Evolutionary conservation across 495 filamentous ascomycete species (phyloP), one percentile per base, ranked within the genome.

Genomic region (Penicillium roqueforti): DNA sequence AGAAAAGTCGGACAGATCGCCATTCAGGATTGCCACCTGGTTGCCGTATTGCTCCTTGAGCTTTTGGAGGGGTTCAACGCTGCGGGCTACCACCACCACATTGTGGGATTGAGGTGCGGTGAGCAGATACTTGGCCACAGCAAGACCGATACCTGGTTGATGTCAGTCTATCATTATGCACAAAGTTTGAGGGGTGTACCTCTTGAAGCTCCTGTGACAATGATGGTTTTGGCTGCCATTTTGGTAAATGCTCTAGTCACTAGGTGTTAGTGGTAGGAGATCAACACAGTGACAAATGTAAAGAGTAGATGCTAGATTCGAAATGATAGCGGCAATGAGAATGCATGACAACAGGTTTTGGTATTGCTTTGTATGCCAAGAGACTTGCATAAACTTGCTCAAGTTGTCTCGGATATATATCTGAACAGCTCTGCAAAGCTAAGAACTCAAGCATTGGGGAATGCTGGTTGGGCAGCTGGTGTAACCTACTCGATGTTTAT

Each of bases 61-160:
- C 31, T 77, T 68, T 56, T 87, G 77, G 45, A 98, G 77, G 29
- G 82, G 78, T 31, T 78, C 77, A 38, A 78, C 67, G 55, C 79
- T 88, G 52, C 93, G 84, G 13, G 93, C 87, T 26, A 92, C 75
- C 5, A 89, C 74, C 37, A 96, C 81, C 18, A 96, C 77, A 42
- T 87, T 88, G 73, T 89, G 83, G 0, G 75, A 73, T 50, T 73
- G 67, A 6, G 71, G 63, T 9, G 78, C 66, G n/a, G 75, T 57
- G 47, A 97, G 81, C 31, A 98, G 81, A 61, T 83, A 79, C 57
- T 87, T 76, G 26, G 87, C 80, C 23, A 92, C 81, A 9, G 89
- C 89, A 20, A 87, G 80, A 43, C 93, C 93, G 55, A 97, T 87
- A 32, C 93, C 92, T 76, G 31, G 6, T 16, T 14, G n/a, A 18